Evolutionary conservation across 306 rosid species (phyloP), one percentile per base, ranked within the genome.

Genomic region (Comarum palustre): DNA sequence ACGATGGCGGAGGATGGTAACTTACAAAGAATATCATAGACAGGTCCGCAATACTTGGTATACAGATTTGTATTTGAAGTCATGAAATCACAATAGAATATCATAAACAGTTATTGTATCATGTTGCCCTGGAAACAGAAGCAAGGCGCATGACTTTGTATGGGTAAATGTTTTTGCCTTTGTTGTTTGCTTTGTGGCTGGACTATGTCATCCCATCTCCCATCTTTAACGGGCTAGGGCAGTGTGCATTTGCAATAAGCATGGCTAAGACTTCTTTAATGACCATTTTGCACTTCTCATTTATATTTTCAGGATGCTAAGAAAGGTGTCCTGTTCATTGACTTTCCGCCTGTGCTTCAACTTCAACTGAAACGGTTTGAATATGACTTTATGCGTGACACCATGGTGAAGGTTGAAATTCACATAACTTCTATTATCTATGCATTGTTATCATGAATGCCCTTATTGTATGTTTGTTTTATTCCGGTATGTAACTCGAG

Each of bases 311-410:
- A 95, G 99, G 97, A 91, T 85, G 99, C 99, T 63, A 95, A 80
- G 92, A 95, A 95, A 80, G 99, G 99, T 68, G 97, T 91, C 38
- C 76, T 95, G 51, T 95, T 95, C 79, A 95, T 90, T 55, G 99
- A 95, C 77, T 95, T 95, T 50, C 99, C 99, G 5, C 99, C 97
- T 10, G 99, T 95, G 46, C 97, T 95, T 81, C 99, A 95, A 79
- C 99, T 95, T 79, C 99, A 95, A 82, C 86, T 95, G 68, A 95
- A 95, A 76, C 90, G 99, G 73, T 95, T 95, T 82, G 99, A 95
- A 79, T 95, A 95, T 78, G 97, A 95, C 66, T 95, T 95, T 80
- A 86, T 95, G 92, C 86, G 96, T 73, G 99, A 95, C 75, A 91
- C 97, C 15, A 95, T 95, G 99, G 97, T 95, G 38, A 95, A 95